These are phyloP conservation scores for Pleurotus eryngii DNA, from an alignment of 768 basidiomycete species.

Conservation along the genomic window DNA sequence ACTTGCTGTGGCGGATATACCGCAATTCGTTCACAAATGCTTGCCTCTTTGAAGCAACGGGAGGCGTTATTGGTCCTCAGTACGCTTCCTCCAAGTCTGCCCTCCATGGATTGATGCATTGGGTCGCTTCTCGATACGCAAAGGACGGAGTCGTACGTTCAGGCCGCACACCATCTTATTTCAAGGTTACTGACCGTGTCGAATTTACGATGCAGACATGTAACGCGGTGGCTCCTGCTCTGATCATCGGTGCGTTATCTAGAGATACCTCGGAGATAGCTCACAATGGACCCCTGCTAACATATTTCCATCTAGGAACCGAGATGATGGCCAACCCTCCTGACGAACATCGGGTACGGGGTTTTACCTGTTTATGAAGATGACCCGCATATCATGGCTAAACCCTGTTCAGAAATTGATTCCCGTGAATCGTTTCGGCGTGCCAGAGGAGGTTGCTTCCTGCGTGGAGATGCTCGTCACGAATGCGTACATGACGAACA, in stretches of 20 bases:
- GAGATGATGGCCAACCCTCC: conserved; percentile 43
- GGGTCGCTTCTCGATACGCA: conserved; percentile 48
- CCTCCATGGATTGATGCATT: conserved; percentile 51
- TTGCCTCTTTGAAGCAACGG: conserved; percentile 28
- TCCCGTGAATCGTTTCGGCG: conserved; percentile 48
- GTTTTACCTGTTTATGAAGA: not conserved
- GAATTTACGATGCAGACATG: conserved; percentile 33
- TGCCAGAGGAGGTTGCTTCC: conserved; percentile 47
- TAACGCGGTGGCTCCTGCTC: conserved; percentile 51
- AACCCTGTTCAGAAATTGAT: conserved; percentile 33
- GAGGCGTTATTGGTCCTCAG: conserved; percentile 54
- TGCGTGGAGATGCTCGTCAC: conserved; percentile 47
- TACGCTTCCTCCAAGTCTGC: conserved; percentile 57
- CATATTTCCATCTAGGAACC: conserved; percentile 30
- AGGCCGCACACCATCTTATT: not conserved
- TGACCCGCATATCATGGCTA: not conserved
- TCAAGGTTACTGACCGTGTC: not conserved
- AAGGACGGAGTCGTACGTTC: conserved; percentile 45
- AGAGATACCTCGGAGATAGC: no score
- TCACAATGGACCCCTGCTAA: not conserved
- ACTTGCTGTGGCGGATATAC: not conserved
- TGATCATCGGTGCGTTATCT: conserved; percentile 36
- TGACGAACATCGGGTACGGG: conserved; percentile 28
- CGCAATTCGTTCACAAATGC: not conserved
- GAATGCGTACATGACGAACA: conserved; percentile 57